Evolutionary conservation across 2,329 filamentous ascomycete species (phyloP).

Genomic region (Cadophora gregata): DNA sequence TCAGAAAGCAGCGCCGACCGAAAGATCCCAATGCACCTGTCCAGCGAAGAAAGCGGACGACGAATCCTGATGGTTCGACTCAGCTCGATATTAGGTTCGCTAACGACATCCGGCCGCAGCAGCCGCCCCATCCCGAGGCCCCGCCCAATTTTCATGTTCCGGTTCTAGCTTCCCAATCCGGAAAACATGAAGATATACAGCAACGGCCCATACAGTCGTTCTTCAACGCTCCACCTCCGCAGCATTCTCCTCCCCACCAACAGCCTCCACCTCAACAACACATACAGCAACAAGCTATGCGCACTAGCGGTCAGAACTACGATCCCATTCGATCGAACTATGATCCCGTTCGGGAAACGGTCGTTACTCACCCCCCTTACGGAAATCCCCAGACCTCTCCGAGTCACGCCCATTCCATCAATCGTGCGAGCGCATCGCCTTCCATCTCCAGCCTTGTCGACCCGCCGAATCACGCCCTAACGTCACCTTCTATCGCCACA

Average conservation of each 20-base stretch:
- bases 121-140: constrained; percentile 24
- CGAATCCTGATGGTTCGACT: constrained; percentile 44
- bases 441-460: constrained; percentile 92
- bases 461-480: constrained; percentile 54
- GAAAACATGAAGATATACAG: constrained; percentile 49
- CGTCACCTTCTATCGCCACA: constrained; percentile 42
- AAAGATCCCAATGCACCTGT: constrained; percentile 63
- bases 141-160: constrained; percentile 29
- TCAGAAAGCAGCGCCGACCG: constrained; percentile 60
- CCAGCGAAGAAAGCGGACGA: constrained; percentile 60
- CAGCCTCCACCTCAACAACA: constrained; percentile 18
- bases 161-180: constrained; percentile 40
- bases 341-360: constrained; percentile 67
- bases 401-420: constrained; percentile 53
- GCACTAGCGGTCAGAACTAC: constrained; percentile 82
- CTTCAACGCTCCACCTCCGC: constrained; percentile 36
- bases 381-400: constrained; percentile 54
- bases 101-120: constrained; percentile 32
- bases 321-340: constrained; percentile 85
- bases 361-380: constrained; percentile 51
- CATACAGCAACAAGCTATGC: constrained; percentile 45
- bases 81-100: constrained; percentile 33
- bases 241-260: constrained; percentile 5
- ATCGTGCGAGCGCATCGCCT: constrained; percentile 85
- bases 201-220: constrained; percentile 41